These are phyloP conservation scores for Ceriops decandra DNA, from an alignment of 345 rosid genomes.

Conservation along the genomic window DNA sequence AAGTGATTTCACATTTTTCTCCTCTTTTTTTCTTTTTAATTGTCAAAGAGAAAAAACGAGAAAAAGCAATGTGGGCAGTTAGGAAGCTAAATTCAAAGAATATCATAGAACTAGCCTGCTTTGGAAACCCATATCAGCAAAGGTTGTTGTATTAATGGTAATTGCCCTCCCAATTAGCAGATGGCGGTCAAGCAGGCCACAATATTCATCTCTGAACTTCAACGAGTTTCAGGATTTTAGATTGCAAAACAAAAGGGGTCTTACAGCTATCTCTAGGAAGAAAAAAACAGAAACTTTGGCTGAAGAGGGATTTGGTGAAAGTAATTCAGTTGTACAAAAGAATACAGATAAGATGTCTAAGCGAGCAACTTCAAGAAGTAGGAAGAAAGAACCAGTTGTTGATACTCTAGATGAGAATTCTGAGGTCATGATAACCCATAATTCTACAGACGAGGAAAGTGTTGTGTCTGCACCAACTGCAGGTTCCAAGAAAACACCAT, in stretches of 20 bases:
- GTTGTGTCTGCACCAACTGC: conserved; percentile 18
- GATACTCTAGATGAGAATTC: conserved; percentile 36
- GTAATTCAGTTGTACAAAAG: conserved; percentile 42
- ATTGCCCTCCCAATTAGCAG: conserved; percentile 30
- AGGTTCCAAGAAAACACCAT: conserved; percentile 29
- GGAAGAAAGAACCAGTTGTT: conserved; percentile 46
- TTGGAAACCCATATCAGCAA: not conserved
- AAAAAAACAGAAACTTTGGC: conserved; percentile 37
- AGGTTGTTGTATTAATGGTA: not conserved
- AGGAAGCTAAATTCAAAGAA: not conserved
- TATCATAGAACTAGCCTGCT: not conserved
- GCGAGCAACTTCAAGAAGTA: conserved; percentile 37
- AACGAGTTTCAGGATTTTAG: conserved; percentile 40
- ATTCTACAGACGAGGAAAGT: conserved; percentile 31
- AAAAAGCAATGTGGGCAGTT: not conserved
- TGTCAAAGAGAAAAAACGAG: too few species aligned
- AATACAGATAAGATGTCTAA: conserved; percentile 40
- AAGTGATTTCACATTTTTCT: too few species aligned
- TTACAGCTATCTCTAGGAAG: conserved; percentile 50
- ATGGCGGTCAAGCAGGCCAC: conserved; percentile 41
- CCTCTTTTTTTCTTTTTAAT: too few species aligned
- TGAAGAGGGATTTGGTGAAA: conserved; percentile 42
- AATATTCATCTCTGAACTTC: conserved; percentile 30
- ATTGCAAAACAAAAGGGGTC: conserved; percentile 42
- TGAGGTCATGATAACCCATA: conserved; percentile 23